These are phyloP conservation scores for Ceratobasidium sp. DNA, from an alignment of 1,284 basidiomycete species.

Conservation along the genomic window DNA sequence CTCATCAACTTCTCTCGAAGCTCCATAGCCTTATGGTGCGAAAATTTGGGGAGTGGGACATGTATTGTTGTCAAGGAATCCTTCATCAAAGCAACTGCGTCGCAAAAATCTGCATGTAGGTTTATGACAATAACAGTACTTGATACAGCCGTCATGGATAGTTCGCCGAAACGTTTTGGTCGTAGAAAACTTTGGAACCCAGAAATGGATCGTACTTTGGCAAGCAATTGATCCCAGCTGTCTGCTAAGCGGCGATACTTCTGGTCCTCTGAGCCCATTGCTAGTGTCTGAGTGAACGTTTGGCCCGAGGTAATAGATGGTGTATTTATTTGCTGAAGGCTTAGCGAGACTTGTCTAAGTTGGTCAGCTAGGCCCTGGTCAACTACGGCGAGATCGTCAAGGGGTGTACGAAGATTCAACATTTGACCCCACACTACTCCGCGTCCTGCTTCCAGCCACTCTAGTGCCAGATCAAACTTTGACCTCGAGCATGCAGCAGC, in stretches of 20 bases:
- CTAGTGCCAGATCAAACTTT: background rate
- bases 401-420: conserved; percentile 4
- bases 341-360: background rate
- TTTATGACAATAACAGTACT: background rate
- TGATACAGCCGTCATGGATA: background rate
- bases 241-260: background rate
- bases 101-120: background rate
- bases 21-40: background rate
- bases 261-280: background rate
- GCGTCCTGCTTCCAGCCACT: conserved; percentile 37
- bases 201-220: background rate
- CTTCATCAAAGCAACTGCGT: background rate
- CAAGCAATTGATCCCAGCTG: background rate
- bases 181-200: background rate
- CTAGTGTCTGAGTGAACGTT: too few species aligned
- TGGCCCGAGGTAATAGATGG: too few species aligned
- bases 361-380: background rate
- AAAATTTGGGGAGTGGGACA: background rate
- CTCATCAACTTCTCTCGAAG: too few species aligned
- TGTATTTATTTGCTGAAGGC: background rate
- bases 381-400: background rate
- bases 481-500: too few species aligned
- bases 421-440: conserved; percentile 26
- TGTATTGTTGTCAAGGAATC: background rate
- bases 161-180: background rate